Percentiles rank a stretch among this genome's conserved stretches.
phyloP scores from a whole-genome alignment of 495 filamentous ascomycete species.

The Trichoderma parareesei region DNA sequence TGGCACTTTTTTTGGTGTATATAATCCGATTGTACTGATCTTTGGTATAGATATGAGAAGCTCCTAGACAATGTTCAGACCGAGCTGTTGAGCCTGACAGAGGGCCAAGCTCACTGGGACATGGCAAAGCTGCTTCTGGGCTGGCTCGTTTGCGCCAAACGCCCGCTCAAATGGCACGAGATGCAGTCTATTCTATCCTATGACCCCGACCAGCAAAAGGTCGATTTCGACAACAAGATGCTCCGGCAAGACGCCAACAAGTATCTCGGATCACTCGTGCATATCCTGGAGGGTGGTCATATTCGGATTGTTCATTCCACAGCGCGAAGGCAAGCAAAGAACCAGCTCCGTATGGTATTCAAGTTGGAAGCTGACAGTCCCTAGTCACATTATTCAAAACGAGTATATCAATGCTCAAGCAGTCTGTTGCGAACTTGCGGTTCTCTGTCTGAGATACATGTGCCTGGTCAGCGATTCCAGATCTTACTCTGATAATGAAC shows the following conservation, averaged over 20 bases:
- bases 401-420: constrained; percentile 20
- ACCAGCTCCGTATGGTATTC: neutral
- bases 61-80: neutral
- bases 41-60: neutral
- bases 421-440: constrained; percentile 29
- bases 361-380: neutral
- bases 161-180: neutral
- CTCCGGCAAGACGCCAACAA: neutral
- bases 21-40: neutral
- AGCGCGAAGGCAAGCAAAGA: constrained; percentile 15
- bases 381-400: constrained; percentile 17
- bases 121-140: neutral
- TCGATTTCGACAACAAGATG: neutral
- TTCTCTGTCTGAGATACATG: constrained; percentile 31
- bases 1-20: neutral
- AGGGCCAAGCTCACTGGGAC: neutral
- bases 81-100: neutral
- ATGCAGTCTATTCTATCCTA: neutral
- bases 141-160: neutral
- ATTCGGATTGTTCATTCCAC: constrained; percentile 17
- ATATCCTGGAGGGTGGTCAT: neutral
- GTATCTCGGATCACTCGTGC: neutral
- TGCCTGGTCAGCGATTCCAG: constrained; percentile 24
- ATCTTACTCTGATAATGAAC: constrained; percentile 16
- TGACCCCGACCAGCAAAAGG: neutral